Percentiles rank a stretch among this genome's conserved stretches.
Conservation (phyloP, 1,284 basidiomycete species). For the Pisolithus thermaeus region DNA sequence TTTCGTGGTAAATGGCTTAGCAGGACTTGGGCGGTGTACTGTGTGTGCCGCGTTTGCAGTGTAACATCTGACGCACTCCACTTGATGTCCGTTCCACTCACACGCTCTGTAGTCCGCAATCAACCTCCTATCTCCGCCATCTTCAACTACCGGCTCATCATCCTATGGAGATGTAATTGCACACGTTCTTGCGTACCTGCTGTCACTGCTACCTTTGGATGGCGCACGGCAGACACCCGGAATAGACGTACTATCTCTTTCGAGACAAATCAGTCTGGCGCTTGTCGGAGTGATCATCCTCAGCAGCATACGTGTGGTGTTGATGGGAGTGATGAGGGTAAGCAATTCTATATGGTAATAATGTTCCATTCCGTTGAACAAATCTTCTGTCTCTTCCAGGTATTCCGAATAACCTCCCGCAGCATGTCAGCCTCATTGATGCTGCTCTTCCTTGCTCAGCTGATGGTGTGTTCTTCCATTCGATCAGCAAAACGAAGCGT, state of each 20-base stretch:
- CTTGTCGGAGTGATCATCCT: conserved; percentile 71
- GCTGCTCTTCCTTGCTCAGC: conserved; percentile 66
- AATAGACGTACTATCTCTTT: conserved; percentile 41
- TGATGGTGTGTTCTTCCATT: conserved; percentile 52
- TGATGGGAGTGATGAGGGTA: conserved; percentile 60
- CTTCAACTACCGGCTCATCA: conserved; percentile 31
- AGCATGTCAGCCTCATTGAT: conserved; percentile 66
- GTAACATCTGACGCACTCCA: conserved; percentile 30
- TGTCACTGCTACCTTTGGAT: conserved; percentile 42
- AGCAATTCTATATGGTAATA: conserved; percentile 18
- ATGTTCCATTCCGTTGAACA: neutral
- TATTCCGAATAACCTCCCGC: conserved; percentile 57
- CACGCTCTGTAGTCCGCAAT: conserved; percentile 42
- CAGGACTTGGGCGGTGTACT: conserved; percentile 61
- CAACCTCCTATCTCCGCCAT: conserved; percentile 48
- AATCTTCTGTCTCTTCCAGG: conserved; percentile 29
- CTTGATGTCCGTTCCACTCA: conserved; percentile 11
- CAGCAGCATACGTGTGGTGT: conserved; percentile 60
- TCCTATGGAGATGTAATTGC: conserved; percentile 58
- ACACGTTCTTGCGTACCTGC: conserved; percentile 44
- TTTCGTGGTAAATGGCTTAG: conserved; percentile 48
- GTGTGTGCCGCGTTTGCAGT: conserved; percentile 55
- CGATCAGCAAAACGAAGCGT: neutral
- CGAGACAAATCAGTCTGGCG: conserved; percentile 61
- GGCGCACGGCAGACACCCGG: conserved; percentile 10